phyloP scores from a whole-genome alignment of 106 monocot genomes.

The Dendrobium huoshanense region DNA sequence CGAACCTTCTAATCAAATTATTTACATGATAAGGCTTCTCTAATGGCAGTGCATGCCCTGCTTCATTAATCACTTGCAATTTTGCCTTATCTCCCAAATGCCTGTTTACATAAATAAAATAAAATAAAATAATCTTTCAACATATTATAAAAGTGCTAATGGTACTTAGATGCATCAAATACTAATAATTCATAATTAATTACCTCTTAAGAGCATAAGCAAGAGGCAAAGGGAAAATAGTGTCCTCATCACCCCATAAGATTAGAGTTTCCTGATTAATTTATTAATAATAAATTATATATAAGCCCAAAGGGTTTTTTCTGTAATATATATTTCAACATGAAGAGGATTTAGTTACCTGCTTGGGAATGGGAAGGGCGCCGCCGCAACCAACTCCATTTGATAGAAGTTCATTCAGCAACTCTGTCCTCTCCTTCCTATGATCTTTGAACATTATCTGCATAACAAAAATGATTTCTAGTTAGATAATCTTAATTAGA shows the following conservation, averaged over 20 bases:
- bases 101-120: constrained; percentile 12
- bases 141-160: too few species aligned
- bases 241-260: constrained; percentile 72
- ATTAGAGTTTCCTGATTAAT: constrained; percentile 52
- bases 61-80: constrained; percentile 58
- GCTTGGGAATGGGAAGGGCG: constrained; percentile 55
- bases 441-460: constrained; percentile 59
- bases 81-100: constrained; percentile 58
- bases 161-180: too few species aligned
- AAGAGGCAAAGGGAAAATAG: constrained; percentile 52
- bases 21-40: constrained; percentile 45
- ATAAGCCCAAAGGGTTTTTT: too few species aligned
- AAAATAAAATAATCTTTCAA: too few species aligned
- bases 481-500: too few species aligned
- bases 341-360: constrained; percentile 21
- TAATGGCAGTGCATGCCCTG: constrained; percentile 68
- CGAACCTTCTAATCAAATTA: constrained; percentile 34
- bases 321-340: too few species aligned
- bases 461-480: background rate
- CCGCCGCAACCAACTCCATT: constrained; percentile 36
- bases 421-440: constrained; percentile 63
- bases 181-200: background rate
- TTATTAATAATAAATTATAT: too few species aligned
- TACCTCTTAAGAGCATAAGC: constrained; percentile 59
- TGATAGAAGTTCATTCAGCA: constrained; percentile 43